Conservation (phyloP, 805 yeast genomes). For the Barnettozyma botsteinii region DNA sequence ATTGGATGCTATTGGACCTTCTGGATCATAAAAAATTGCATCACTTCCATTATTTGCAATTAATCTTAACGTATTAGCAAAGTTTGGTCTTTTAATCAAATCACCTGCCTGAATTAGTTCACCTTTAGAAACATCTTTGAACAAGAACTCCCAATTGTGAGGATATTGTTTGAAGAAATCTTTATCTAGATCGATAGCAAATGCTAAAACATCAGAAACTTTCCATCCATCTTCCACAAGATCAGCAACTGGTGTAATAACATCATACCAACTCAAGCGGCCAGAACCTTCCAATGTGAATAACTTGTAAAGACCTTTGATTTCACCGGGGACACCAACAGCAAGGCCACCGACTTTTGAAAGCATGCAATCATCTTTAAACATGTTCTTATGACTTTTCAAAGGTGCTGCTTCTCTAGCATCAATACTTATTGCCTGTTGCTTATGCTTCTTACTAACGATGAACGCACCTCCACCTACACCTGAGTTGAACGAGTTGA, state of each 20-base stretch:
- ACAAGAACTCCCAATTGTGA: conserved; percentile 54
- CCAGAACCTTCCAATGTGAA: conserved; percentile 64
- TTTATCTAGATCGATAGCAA: conserved; percentile 36
- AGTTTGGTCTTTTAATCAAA: conserved; percentile 46
- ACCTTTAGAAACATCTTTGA: conserved; percentile 27
- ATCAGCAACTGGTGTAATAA: conserved; percentile 70
- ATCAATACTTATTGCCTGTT: conserved; percentile 59
- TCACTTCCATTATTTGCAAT: conserved; percentile 75
- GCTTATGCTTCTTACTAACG: conserved; percentile 37
- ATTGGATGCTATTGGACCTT: conserved; percentile 63
- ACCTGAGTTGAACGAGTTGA: conserved; percentile 80
- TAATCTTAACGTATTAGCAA: conserved; percentile 60
- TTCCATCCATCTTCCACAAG: conserved; percentile 62
- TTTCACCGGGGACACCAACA: conserved; percentile 85
- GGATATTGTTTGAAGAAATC: conserved; percentile 27
- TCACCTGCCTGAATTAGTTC: conserved; percentile 53
- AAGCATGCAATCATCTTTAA: conserved; percentile 35
- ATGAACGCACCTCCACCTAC: conserved; percentile 92
- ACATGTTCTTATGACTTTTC: conserved; percentile 61
- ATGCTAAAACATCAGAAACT: conserved; percentile 39
- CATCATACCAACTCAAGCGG: conserved; percentile 59
- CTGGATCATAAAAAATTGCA: conserved; percentile 77
- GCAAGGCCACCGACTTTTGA: conserved; percentile 84
- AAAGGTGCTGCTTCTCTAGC: conserved; percentile 87
- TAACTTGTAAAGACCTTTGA: conserved; percentile 71